Evolutionary conservation across 1,284 basidiomycete genomes (phyloP), one percentile per base, ranked within the genome.

Genomic region (Cystobasidiaceae sp.): DNA sequence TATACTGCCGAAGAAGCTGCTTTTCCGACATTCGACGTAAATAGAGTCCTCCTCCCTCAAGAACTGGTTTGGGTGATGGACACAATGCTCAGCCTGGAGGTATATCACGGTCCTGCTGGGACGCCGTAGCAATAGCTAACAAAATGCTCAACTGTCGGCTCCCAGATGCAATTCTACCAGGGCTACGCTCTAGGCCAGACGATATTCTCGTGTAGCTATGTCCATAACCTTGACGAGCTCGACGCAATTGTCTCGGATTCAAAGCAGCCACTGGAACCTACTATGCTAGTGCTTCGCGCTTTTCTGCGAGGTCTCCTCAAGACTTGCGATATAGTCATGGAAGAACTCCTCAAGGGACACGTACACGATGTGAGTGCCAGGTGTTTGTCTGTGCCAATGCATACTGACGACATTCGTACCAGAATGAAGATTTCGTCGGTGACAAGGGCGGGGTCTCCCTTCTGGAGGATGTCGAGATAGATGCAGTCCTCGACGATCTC

Each of bases 41-140:
- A 84, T 32, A 74, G 80, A 0, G 81, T 82, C 0, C 78, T 93
- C 34, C 77, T 86, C 0, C 84, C 87, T 0, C 80, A 86, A 66
- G 90, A 96, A 74, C 74, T 93, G 11, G 88, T 89, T 72, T 93
- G 89, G 86, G 85, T 94, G 33, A 81, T 96, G 70, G 93, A 96
- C 74, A 81, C 85, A 68, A 80, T 87, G 39, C 79, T 90, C 65
- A 82, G 88, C 30, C 87, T 85, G 71, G 92, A 97, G 82, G 91
- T 92, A 75, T n/a, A 54, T 77, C 17, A 45, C 37, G 25, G 13
- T 37, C 33, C 21, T 25, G 23, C 15, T 45, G 25, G 21, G 30
- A 7, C 7, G 13, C 45, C 4, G 25, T 23, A n/a, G 17, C 17
- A 21, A 51, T 17, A 17, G 27, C 19, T n/a, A n/a, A n/a, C 34